Base-by-base conservation (phyloP, 345 rosid species). In the Citrus unshiu region DNA sequence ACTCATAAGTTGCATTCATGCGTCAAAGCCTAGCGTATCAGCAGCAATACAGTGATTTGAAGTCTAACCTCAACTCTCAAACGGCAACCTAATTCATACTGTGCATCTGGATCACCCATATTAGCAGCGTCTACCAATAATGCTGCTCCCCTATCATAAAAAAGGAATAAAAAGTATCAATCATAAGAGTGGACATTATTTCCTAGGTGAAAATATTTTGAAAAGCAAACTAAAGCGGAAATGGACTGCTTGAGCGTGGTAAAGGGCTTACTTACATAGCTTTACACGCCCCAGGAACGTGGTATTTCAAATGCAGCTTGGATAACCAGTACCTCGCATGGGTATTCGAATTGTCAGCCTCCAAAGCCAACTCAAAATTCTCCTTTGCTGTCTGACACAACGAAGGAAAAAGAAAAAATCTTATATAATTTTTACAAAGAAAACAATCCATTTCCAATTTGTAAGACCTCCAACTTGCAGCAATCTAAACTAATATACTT, bases 41-140 rank as follows among this genome's bases (percentile, higher is more conserved):
- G 49, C 40, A 71, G n/a, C 58, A 58, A 19, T 7, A 57, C 59
- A 25, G 34, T 27, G 78, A 30, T 61, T n/a, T 40, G 12, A 63
- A 78, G 76, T 68, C 89, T 80, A 63, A 94, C 98, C 93, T 92
- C 93, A 16, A 93, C 86, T 86, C 99, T 91, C 75, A 96, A 82
- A 67, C 81, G 94, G 81, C 99, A 91, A 57, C 95, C 97, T 75
- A 95, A 80, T 79, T 91, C 97, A 79, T 88, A 95, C 10, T 91
- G 97, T 59, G 97, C 98, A 73, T 95, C 95, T 34, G 96, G 86
- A 88, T 95, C 86, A 57, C 99, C 99, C 98, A 95, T 93, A 51
- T 92, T 89, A 57, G 97, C 97, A 84, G 99, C 95, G 86, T 95
- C 98, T 21, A 92, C 94, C 69, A 95, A 84, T 87, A 95, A 89